A percentile compares a stretch with the other conserved stretches of the same genome.
phyloP scores from a whole-genome alignment of 1,284 basidiomycete genomes.

The Rhodotorula sp. region DNA sequence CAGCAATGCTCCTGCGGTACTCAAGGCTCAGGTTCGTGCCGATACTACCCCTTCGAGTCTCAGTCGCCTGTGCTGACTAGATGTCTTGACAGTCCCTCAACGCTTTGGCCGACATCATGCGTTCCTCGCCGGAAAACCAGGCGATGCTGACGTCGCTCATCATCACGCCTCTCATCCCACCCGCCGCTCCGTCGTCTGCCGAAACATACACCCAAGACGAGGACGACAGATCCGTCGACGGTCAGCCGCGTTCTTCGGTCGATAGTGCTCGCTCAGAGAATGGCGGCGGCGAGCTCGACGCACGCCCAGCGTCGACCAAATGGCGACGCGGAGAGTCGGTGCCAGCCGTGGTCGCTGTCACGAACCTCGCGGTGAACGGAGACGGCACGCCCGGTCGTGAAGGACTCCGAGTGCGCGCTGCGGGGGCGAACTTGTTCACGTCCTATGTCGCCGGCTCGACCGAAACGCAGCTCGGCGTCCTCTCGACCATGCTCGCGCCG shows the following conservation, averaged over 20 bases:
- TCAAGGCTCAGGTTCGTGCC: constrained; percentile 68
- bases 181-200: constrained; percentile 14
- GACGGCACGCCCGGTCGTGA: constrained; percentile 47
- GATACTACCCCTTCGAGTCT: no score
- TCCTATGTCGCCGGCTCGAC: constrained; percentile 50
- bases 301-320: constrained; percentile 15
- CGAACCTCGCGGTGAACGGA: constrained; percentile 48
- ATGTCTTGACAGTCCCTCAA: constrained; percentile 62
- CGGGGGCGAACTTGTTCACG: constrained; percentile 54
- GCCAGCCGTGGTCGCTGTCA: constrained; percentile 52
- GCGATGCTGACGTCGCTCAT: constrained; percentile 53
- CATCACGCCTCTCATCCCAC: constrained; percentile 53
- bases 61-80: background rate
- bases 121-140: constrained; percentile 55
- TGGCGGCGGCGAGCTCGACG: background rate
- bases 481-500: constrained; percentile 55
- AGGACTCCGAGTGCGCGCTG: constrained; percentile 50
- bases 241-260: constrained; percentile 41
- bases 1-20: constrained; percentile 80
- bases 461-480: constrained; percentile 52
- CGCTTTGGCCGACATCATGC: constrained; percentile 63
- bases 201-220: constrained; percentile 34
- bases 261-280: background rate
- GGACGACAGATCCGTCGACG: constrained; percentile 40
- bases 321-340: constrained; percentile 44